Evolutionary conservation across 2,329 filamentous ascomycete species (phyloP).

Genomic region (Trichoderma endophyticum): DNA sequence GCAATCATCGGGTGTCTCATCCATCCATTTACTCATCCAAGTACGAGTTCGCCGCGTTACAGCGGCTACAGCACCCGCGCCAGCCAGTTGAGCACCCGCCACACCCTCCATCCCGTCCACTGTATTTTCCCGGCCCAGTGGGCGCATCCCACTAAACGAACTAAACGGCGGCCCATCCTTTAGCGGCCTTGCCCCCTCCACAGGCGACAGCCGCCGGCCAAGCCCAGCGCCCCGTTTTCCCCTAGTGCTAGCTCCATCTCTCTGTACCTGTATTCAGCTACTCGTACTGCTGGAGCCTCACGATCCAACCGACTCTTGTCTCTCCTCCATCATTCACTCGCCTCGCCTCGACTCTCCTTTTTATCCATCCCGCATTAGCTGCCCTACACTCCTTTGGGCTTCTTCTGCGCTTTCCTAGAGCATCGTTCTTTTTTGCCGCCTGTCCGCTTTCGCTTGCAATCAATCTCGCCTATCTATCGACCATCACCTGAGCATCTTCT

Average conservation of each 20-base stretch:
- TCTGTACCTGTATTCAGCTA: neutral
- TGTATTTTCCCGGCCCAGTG: neutral
- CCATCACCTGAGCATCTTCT: neutral
- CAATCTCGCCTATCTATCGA: conserved; percentile 5
- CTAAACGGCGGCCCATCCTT: neutral
- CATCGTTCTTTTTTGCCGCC: neutral
- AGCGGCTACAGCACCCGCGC: neutral
- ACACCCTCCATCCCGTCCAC: neutral
- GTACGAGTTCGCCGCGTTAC: neutral
- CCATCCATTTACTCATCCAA: too few species aligned
- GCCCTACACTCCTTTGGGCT: conserved; percentile 11
- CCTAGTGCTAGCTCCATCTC: neutral
- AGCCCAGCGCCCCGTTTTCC: neutral
- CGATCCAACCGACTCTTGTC: neutral
- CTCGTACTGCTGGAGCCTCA: neutral
- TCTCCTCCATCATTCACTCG: conserved; percentile 1
- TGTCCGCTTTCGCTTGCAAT: neutral
- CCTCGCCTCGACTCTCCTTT: conserved; percentile 8
- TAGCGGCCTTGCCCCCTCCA: neutral
- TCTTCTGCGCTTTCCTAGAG: neutral
- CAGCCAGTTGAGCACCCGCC: neutral
- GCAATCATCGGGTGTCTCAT: too few species aligned
- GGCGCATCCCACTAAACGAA: neutral
- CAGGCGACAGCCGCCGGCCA: neutral
- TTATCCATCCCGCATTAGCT: neutral